Percentiles rank a stretch among this genome's conserved stretches.
Evolutionary conservation across 768 basidiomycete species (phyloP).

Genomic region (Collybia sp.): DNA sequence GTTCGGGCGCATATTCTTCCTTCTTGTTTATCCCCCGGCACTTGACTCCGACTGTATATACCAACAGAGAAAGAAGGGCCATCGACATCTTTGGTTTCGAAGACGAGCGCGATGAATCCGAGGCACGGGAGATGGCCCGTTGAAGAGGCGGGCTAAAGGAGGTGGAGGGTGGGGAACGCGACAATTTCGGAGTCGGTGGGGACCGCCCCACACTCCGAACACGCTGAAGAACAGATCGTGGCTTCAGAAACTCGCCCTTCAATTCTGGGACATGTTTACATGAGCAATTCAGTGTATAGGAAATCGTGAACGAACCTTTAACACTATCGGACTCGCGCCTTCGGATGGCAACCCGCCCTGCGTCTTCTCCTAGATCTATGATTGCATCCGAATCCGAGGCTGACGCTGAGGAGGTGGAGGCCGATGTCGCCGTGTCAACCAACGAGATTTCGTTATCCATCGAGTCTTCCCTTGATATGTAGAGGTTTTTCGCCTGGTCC

Average conservation of each 20-base stretch:
- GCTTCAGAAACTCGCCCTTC: conserved; percentile 26
- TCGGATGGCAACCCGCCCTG: conserved; percentile 5
- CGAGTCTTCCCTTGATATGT: conserved; percentile 24
- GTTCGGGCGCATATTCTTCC: conserved; percentile 78
- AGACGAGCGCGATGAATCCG: conserved; percentile 13
- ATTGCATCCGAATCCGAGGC: conserved; percentile 35
- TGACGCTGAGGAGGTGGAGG: conserved; percentile 11
- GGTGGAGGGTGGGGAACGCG: conserved; percentile 2
- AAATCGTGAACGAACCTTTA: conserved; percentile 20
- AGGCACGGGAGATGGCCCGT: conserved; percentile 6
- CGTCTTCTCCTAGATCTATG: conserved; percentile 14
- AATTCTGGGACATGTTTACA: conserved; percentile 14
- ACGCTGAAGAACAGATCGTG: conserved; percentile 36
- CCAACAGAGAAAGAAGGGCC: conserved; percentile 71
- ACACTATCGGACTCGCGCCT: conserved; percentile 22
- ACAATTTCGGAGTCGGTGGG: conserved; percentile 9
- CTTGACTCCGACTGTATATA: conserved; percentile 96
- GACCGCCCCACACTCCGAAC: conserved; percentile 29
- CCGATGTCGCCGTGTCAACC: conserved; percentile 15
- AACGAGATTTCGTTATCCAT: conserved; percentile 16
- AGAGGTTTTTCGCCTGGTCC: conserved; percentile 71
- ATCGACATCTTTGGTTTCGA: conserved; percentile 70
- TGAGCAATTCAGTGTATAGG: neutral
- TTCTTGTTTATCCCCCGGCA: conserved; percentile 91
- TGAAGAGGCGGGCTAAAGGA: conserved; percentile 8